These are phyloP conservation scores for Chlorella variabilis DNA, from an alignment of 163 green algal species.

Conservation along the genomic window DNA sequence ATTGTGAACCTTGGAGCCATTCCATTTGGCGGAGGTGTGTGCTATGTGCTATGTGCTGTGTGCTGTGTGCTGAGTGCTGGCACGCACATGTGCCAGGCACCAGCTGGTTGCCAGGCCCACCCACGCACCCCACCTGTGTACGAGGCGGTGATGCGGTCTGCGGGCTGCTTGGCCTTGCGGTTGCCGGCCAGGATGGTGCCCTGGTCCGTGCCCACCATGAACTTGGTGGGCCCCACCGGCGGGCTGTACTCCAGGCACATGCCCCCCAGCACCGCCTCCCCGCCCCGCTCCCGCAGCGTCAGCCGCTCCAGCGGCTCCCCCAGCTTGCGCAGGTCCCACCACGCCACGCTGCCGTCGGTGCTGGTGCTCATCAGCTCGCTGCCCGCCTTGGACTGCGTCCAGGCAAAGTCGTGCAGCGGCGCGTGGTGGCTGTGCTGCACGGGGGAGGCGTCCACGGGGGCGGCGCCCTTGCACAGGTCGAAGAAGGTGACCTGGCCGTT, in stretches of 20 bases:
- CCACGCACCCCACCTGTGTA: conserved; percentile 53
- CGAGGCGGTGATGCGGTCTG: conserved; percentile 80
- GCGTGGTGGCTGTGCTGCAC: conserved; percentile 74
- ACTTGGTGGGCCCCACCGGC: conserved; percentile 88
- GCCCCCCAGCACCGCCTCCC: conserved; percentile 72
- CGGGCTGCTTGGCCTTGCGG: conserved; percentile 86
- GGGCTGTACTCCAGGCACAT: conserved; percentile 81
- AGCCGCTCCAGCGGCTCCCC: conserved; percentile 78
- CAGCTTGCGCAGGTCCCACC: conserved; percentile 94
- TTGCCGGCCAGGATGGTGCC: conserved; percentile 72
- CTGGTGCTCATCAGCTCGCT: conserved; percentile 84
- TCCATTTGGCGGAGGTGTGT: too few species aligned
- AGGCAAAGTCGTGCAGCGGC: conserved; percentile 75
- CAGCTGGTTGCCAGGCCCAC: background rate
- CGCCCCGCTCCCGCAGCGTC: conserved; percentile 76
- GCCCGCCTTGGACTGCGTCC: conserved; percentile 94
- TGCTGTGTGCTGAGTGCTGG: too few species aligned
- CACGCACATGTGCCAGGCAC: too few species aligned
- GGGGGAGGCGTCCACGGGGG: conserved; percentile 51
- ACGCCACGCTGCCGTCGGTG: conserved; percentile 82
- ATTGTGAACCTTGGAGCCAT: too few species aligned
- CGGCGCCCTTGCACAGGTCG: conserved; percentile 81
- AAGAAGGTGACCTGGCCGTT: conserved; percentile 91
- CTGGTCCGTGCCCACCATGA: conserved; percentile 92
- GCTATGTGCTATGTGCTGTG: too few species aligned